These are phyloP conservation scores for Erucastrum elatum DNA, from an alignment of 345 rosid species.

Conservation along the genomic window DNA sequence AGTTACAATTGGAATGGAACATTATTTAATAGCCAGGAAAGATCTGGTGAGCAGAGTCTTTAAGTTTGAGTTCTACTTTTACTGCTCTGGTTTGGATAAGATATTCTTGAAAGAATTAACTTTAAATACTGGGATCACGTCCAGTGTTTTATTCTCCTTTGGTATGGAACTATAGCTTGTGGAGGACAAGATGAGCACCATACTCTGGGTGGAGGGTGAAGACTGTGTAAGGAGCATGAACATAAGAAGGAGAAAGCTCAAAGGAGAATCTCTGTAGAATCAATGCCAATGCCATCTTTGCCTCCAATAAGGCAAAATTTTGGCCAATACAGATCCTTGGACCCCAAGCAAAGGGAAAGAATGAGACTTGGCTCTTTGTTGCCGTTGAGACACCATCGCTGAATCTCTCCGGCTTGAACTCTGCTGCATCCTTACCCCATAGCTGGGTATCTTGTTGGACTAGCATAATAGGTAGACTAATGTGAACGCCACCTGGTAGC, in stretches of 20 bases:
- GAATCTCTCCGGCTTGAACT: constrained; percentile 1
- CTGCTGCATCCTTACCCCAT: background rate
- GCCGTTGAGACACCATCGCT: background rate
- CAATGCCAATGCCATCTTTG: background rate
- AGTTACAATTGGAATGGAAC: background rate
- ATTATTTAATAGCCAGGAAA: background rate
- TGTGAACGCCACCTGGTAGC: background rate
- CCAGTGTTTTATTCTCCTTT: background rate
- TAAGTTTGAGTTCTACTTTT: background rate
- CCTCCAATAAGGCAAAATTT: background rate
- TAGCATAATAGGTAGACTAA: background rate
- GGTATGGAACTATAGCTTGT: background rate
- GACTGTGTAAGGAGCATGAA: constrained; percentile 1
- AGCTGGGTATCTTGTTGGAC: background rate
- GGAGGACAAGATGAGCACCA: background rate
- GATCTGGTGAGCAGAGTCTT: background rate
- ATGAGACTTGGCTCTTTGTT: background rate
- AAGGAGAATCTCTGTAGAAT: background rate
- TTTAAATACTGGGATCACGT: background rate
- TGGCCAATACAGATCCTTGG: background rate
- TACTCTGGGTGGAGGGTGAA: background rate
- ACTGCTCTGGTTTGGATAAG: background rate
- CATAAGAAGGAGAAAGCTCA: constrained; percentile 1
- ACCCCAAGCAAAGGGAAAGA: constrained; percentile 3
- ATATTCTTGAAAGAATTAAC: background rate